These are phyloP conservation scores for Polygonum maritimum DNA, from an alignment of 148 eudicot genomes.

Conservation along the genomic window DNA sequence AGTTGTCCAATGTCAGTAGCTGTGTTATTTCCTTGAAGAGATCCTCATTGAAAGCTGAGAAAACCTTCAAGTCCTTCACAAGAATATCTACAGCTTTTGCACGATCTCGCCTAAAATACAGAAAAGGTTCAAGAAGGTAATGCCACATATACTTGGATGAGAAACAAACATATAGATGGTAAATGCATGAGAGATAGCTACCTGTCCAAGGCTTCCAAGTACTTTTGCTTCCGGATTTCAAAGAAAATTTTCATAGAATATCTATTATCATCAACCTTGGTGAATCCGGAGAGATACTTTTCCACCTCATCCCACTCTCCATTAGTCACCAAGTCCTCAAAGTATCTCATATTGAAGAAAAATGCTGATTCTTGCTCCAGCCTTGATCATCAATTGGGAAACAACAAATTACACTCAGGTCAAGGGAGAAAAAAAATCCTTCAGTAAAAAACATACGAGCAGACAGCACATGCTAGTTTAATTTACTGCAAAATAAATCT, in stretches of 20 bases:
- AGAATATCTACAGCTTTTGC: conserved; percentile 75
- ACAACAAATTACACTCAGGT: conserved; percentile 4
- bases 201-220: conserved; percentile 91
- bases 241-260: conserved; percentile 97
- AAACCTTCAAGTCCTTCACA: conserved; percentile 80
- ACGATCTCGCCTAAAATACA: conserved; percentile 44
- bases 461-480: neutral
- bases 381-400: conserved; percentile 27
- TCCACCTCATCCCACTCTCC: conserved; percentile 97
- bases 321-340: conserved; percentile 77
- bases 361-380: conserved; percentile 97
- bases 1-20: conserved; percentile 66
- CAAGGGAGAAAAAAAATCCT: conserved; percentile 5
- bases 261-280: conserved; percentile 92
- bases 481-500: neutral
- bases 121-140: neutral
- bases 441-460: neutral
- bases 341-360: conserved; percentile 81
- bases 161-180: neutral
- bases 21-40: conserved; percentile 75
- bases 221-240: conserved; percentile 96
- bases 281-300: conserved; percentile 85
- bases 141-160: neutral
- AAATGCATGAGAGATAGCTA: conserved; percentile 12
- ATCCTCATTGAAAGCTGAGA: conserved; percentile 73